A percentile compares a stretch with the other conserved stretches of the same genome.
phyloP scores from a whole-genome alignment of 2,329 filamentous ascomycete genomes.

The Onygena corvina region DNA sequence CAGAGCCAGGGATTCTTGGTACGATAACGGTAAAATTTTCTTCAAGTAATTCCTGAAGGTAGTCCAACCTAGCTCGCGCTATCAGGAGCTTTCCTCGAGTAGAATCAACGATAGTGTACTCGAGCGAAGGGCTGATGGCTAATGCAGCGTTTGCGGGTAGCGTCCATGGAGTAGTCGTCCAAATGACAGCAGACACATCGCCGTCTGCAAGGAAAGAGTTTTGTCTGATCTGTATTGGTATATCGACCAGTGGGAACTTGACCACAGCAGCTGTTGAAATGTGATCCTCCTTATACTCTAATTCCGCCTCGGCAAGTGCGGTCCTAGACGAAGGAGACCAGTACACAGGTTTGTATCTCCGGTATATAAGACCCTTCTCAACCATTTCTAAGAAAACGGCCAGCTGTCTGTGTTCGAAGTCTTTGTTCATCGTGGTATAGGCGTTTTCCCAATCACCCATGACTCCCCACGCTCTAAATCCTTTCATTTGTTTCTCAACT shows the following conservation, averaged over 20 bases:
- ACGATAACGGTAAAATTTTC: slow-evolving; percentile 42
- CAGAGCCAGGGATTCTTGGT: slow-evolving; percentile 49
- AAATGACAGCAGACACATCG: slow-evolving; percentile 68
- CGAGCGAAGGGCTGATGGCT: slow-evolving; percentile 61
- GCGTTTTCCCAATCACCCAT: slow-evolving; percentile 54
- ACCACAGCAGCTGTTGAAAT: slow-evolving; percentile 53
- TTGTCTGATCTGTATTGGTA: slow-evolving; percentile 36
- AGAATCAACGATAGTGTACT: slow-evolving; percentile 57
- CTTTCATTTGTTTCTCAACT: slow-evolving; percentile 47
- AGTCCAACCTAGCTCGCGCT: slow-evolving; percentile 56
- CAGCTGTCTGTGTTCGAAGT: slow-evolving; percentile 50
- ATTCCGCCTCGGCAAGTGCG: slow-evolving; percentile 51
- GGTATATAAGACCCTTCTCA: slow-evolving; percentile 48
- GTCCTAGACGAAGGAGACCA: slow-evolving; percentile 56
- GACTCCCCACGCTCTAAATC: slow-evolving; percentile 48
- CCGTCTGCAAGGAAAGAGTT: slow-evolving; percentile 34
- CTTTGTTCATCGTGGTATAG: slow-evolving; percentile 52
- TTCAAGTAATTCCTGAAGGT: slow-evolving; percentile 41
- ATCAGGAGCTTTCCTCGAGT: slow-evolving; percentile 52
- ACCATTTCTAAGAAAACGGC: slow-evolving; percentile 51
- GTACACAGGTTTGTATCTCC: slow-evolving; percentile 52
- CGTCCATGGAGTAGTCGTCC: slow-evolving; percentile 98
- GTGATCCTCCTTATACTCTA: slow-evolving; percentile 53
- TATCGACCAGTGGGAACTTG: slow-evolving; percentile 53
- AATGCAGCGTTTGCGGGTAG: slow-evolving; percentile 86